Percentiles rank a stretch among this genome's conserved stretches.
Evolutionary conservation across 352 stramenopile species (phyloP).

Genomic region (Pythium pyrilobum): DNA sequence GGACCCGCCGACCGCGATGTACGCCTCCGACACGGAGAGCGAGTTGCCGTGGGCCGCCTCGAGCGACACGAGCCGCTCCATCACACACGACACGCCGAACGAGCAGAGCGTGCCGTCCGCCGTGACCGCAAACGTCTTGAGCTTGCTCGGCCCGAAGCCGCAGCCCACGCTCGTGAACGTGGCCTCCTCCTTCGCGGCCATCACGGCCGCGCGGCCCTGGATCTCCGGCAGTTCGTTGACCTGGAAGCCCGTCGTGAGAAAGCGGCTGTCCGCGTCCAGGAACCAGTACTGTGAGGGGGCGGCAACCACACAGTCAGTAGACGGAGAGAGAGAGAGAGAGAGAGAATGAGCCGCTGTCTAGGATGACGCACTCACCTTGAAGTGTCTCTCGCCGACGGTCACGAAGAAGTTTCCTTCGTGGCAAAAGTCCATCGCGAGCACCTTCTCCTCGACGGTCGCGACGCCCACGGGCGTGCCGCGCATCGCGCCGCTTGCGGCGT

Average conservation of each 20-base stretch:
- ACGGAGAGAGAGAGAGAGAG: no score
- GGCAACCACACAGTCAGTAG: no score
- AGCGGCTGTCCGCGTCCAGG: slow-evolving; percentile 41
- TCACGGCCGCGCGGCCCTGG: slow-evolving; percentile 43
- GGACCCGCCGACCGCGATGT: slow-evolving; percentile 59
- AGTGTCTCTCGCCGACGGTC: slow-evolving; percentile 73
- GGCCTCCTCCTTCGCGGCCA: slow-evolving; percentile 53
- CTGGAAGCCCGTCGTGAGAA: slow-evolving; percentile 46
- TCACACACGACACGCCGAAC: slow-evolving; percentile 64
- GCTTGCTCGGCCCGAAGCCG: slow-evolving; percentile 37
- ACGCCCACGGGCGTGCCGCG: slow-evolving; percentile 34
- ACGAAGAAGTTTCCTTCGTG: slow-evolving; percentile 75
- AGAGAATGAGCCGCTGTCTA: no score
- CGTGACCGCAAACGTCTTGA: slow-evolving; percentile 74
- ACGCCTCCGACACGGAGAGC: slow-evolving; percentile 70
- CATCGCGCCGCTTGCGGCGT: slow-evolving; percentile 16
- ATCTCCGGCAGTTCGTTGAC: slow-evolving; percentile 60
- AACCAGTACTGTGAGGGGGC: slow-evolving; percentile 89
- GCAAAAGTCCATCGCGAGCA: slow-evolving; percentile 67
- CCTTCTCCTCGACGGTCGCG: slow-evolving; percentile 57
- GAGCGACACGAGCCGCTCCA: slow-evolving; percentile 73
- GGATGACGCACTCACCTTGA: slow-evolving; percentile 60
- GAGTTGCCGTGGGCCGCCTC: slow-evolving; percentile 54
- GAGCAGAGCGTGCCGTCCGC: slow-evolving; percentile 70
- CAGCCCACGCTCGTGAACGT: slow-evolving; percentile 72